phyloP scores from a whole-genome alignment of 1,284 basidiomycete genomes.

The Testicularia cyperi region DNA sequence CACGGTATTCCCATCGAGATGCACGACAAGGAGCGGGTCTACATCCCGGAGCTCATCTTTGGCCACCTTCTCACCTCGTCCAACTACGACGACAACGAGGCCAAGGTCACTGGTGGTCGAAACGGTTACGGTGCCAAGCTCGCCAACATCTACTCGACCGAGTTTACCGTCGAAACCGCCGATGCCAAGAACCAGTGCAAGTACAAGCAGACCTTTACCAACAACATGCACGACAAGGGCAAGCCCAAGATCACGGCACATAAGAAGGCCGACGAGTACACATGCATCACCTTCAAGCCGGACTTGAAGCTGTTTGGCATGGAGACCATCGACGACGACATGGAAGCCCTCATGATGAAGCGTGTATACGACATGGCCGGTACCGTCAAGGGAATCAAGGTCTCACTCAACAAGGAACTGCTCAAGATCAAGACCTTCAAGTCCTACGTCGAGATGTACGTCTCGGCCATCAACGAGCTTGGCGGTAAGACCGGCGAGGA shows the following conservation, averaged over 20 bases:
- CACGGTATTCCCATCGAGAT: slow-evolving; percentile 93
- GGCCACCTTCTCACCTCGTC: slow-evolving; percentile 92
- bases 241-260: slow-evolving; percentile 88
- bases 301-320: slow-evolving; percentile 91
- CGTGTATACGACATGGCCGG: slow-evolving; percentile 98
- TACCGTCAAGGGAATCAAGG: slow-evolving; percentile 88
- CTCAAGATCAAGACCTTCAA: slow-evolving; percentile 95
- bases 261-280: slow-evolving; percentile 73
- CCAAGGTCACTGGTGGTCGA: slow-evolving; percentile 96
- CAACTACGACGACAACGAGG: slow-evolving; percentile 98
- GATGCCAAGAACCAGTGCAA: slow-evolving; percentile 84
- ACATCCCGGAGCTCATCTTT: slow-evolving; percentile 97
- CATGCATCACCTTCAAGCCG: slow-evolving; percentile 91
- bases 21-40: slow-evolving; percentile 87
- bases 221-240: slow-evolving; percentile 88
- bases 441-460: slow-evolving; percentile 94
- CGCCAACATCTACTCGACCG: slow-evolving; percentile 95
- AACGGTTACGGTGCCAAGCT: slow-evolving; percentile 97
- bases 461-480: slow-evolving; percentile 61
- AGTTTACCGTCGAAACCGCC: slow-evolving; percentile 96
- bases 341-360: slow-evolving; percentile 83
- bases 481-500: slow-evolving; percentile 38
- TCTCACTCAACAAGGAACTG: slow-evolving; percentile 86
- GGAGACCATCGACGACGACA: slow-evolving; percentile 87
- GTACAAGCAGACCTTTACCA: slow-evolving; percentile 91